These are phyloP conservation scores for Aureobasidium namibiae DNA, from an alignment of 2,329 filamentous ascomycete species.

Conservation along the genomic window DNA sequence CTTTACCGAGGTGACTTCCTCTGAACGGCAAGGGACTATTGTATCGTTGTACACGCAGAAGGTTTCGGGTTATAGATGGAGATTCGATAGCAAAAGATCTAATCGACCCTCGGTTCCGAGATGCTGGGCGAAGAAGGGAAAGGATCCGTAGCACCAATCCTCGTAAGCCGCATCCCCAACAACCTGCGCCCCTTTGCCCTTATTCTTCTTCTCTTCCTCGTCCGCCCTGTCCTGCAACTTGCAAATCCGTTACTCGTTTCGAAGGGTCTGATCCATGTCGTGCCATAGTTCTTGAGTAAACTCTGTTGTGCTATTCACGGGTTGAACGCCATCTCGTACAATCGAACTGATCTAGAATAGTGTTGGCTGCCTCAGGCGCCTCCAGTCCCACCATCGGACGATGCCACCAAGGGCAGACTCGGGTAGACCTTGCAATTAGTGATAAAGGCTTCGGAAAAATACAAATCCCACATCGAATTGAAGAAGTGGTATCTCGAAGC, in stretches of 20 bases:
- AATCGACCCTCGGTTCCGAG: constrained; percentile 1
- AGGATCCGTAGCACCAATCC: neutral
- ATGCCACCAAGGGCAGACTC: neutral
- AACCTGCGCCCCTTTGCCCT: neutral
- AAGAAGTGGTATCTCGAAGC: neutral
- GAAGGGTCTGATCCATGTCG: neutral
- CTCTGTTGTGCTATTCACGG: neutral
- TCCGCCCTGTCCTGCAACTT: neutral
- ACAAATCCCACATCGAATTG: neutral
- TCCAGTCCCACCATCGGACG: neutral
- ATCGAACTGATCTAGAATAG: neutral
- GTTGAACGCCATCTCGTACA: neutral
- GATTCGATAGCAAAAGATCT: neutral
- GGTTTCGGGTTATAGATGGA: neutral
- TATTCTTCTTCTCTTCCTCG: neutral
- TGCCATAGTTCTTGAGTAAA: neutral
- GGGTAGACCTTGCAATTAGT: constrained; percentile 1
- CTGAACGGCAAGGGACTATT: neutral
- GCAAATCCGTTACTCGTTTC: neutral
- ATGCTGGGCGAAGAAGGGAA: neutral
- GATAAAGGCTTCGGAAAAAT: neutral
- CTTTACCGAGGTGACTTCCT: neutral
- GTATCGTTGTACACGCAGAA: neutral
- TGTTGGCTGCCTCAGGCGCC: neutral
- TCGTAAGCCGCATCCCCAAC: constrained; percentile 11